These are phyloP conservation scores for Pseudozyma sp. DNA, from an alignment of 1,284 basidiomycete genomes.

Conservation along the genomic window DNA sequence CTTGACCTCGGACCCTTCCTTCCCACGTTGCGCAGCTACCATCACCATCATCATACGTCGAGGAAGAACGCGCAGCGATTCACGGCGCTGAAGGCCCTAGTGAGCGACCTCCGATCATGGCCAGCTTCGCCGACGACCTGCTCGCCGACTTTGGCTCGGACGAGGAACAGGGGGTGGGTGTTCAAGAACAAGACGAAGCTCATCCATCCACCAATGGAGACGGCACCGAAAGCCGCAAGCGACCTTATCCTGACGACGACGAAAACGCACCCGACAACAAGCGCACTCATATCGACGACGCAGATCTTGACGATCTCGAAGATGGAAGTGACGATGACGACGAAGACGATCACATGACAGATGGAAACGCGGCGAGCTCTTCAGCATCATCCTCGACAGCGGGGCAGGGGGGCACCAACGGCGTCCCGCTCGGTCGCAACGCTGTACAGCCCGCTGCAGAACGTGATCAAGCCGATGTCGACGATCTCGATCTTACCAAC, in stretches of 20 bases:
- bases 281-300: conserved; percentile 44
- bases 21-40: conserved; percentile 1
- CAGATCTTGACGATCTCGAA: conserved; percentile 61
- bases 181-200: conserved; percentile 61
- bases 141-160: conserved; percentile 78
- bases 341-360: conserved; percentile 14
- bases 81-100: background rate
- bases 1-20: conserved; percentile 11
- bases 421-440: conserved; percentile 77
- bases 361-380: conserved; percentile 16
- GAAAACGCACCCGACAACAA: conserved; percentile 69
- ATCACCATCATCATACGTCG: background rate
- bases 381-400: conserved; percentile 14
- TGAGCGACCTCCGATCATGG: conserved; percentile 44
- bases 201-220: conserved; percentile 33
- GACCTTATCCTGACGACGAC: conserved; percentile 69
- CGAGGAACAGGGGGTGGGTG: conserved; percentile 71
- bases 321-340: conserved; percentile 41
- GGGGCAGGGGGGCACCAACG: conserved; percentile 6
- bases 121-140: conserved; percentile 82
- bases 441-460: conserved; percentile 92
- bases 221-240: conserved; percentile 71
- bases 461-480: conserved; percentile 89
- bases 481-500: conserved; percentile 87
- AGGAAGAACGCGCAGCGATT: background rate